phyloP scores from a whole-genome alignment of 169 alveolate genomes.

The Cryptosporidium ubiquitum region DNA sequence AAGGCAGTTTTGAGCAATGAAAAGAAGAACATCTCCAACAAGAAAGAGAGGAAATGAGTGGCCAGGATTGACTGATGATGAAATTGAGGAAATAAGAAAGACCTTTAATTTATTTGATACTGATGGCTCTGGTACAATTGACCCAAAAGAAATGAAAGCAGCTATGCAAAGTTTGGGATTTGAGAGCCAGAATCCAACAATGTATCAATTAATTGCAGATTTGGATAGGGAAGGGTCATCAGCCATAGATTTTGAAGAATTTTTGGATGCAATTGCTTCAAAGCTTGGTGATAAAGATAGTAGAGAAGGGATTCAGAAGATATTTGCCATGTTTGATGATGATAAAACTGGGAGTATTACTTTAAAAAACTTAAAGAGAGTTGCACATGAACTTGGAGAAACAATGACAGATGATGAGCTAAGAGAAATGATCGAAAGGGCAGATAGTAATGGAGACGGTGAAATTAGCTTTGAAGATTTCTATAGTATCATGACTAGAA shows the following conservation, averaged over 20 bases:
- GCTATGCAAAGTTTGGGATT: conserved; percentile 99
- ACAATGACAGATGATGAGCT: conserved; percentile 96
- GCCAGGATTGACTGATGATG: conserved; percentile 96
- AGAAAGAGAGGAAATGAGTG: conserved; percentile 82
- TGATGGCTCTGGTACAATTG: conserved; percentile 97
- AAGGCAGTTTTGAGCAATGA: neutral
- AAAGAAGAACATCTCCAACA: conserved; percentile 73
- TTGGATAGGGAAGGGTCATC: conserved; percentile 96
- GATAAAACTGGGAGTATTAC: conserved; percentile 96
- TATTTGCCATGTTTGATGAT: conserved; percentile 96
- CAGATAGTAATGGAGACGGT: conserved; percentile 98
- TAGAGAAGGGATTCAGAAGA: conserved; percentile 97
- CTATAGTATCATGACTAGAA: conserved; percentile 98
- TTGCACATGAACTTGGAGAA: conserved; percentile 99
- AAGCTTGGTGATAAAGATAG: conserved; percentile 97
- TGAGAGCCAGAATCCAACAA: conserved; percentile 97
- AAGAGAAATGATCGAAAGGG: conserved; percentile 98
- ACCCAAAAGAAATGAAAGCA: conserved; percentile 98
- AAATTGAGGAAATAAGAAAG: conserved; percentile 97
- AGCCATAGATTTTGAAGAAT: conserved; percentile 96
- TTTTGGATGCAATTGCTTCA: conserved; percentile 97
- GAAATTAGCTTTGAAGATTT: conserved; percentile 97
- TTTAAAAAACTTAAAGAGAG: conserved; percentile 94
- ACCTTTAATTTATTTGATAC: conserved; percentile 99
- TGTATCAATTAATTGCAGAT: conserved; percentile 97